Base-by-base conservation (phyloP, 495 filamentous ascomycete species). In the Filosporella fistucella region DNA sequence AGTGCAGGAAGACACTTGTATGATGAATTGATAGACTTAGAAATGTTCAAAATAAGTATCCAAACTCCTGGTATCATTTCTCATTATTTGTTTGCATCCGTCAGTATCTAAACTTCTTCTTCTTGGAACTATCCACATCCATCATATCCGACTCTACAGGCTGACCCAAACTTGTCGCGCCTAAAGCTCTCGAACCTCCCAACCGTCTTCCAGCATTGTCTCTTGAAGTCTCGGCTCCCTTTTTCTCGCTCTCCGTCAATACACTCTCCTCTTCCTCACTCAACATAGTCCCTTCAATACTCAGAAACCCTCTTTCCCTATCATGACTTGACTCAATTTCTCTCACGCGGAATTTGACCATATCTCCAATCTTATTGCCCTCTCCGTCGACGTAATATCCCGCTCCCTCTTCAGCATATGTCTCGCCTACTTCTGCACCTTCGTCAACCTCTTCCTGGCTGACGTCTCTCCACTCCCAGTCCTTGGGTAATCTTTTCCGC, bases 251-350 rank as follows among this genome's bases (percentile, higher is more conserved):
- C 26, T 42, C 28, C 9, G 42, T 13, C 13, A 62, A 33, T 26
- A 50, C 23, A 16, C 55, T 41, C 33, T 58, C 55, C 14, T 42
- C 64, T 17, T 64, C 63, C 9, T 57, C 63, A 29, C 60, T 54
- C 10, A 88, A 65, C 68, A 89, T 75, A 17, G 81, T 86, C 4
- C 84, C 85, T 56, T 85, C 80, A 42, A 89, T 82, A 48, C 75
- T 81, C 54, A 87, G 52, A 58, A 86, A 82, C 0, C 80, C 75
- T 44, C 67, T 69, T 47, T 83, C 77, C 41, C 74, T 67, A 47
- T 81, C 75, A 23, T 72, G 70, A 25, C 72, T 75, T 2, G 76
- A 70, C 54, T 87, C 82, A 42, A 86, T 67, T 53, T 83, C 76
- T 16, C 74, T 71, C 16, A 91, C 78, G 41, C 72, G 66, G 56